Percentiles rank a stretch among this genome's conserved stretches.
These are phyloP conservation scores for Calonectria naviculata DNA, from an alignment of 2,329 filamentous ascomycete genomes.

Conservation along the genomic window DNA sequence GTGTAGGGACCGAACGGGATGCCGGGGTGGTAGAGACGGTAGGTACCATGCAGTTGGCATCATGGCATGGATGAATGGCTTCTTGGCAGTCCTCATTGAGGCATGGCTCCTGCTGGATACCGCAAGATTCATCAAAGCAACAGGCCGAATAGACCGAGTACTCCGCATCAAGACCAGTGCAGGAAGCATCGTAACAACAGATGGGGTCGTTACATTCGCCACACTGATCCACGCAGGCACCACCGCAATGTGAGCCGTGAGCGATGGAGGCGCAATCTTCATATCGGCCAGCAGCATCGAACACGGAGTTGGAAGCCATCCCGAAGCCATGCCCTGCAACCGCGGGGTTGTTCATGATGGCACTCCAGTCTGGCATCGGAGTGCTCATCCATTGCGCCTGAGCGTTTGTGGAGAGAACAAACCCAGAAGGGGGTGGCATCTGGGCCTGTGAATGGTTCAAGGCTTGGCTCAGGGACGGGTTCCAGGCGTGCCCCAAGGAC, in stretches of 20 bases:
- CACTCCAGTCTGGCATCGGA: conserved; percentile 1
- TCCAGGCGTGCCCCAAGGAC: neutral
- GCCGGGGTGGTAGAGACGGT: conserved; percentile 38
- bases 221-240: conserved; percentile 48
- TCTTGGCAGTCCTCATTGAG: conserved; percentile 45
- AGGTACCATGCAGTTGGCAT: conserved; percentile 46
- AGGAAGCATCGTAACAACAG: conserved; percentile 50
- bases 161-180: conserved; percentile 39
- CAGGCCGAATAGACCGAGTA: conserved; percentile 27
- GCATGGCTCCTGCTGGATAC: conserved; percentile 48
- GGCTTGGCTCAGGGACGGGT: neutral
- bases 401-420: neutral
- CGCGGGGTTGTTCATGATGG: neutral
- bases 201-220: conserved; percentile 31
- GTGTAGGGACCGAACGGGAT: conserved; percentile 43
- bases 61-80: conserved; percentile 48
- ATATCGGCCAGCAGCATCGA: conserved; percentile 16
- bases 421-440: neutral
- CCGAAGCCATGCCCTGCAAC: neutral
- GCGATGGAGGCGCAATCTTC: conserved; percentile 47
- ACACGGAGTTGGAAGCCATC: neutral
- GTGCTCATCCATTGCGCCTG: conserved; percentile 13
- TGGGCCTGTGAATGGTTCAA: neutral
- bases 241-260: conserved; percentile 49
- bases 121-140: conserved; percentile 47